Percentiles rank a stretch among this genome's conserved stretches.
These are phyloP conservation scores for Pleurotus salmoneostramineus DNA, from an alignment of 768 basidiomycete species.

Conservation along the genomic window DNA sequence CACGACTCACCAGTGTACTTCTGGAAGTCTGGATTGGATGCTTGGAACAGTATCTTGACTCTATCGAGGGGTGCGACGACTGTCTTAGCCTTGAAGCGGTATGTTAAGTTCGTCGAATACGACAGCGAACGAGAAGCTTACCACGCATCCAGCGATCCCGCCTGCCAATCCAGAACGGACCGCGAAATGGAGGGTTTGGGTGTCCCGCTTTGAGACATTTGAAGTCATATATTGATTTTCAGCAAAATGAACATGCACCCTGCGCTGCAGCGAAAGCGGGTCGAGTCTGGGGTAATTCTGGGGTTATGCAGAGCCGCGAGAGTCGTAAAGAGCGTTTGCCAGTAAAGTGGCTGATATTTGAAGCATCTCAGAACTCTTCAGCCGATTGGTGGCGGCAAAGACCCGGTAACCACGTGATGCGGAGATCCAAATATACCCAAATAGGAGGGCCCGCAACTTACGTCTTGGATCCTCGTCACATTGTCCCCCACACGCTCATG, in stretches of 20 bases:
- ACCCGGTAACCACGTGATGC: background rate
- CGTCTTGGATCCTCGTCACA: constrained; percentile 1
- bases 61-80: constrained; percentile 94
- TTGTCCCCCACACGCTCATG: constrained; percentile 21
- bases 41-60: constrained; percentile 98
- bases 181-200: constrained; percentile 54
- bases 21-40: constrained; percentile 90
- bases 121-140: constrained; percentile 37
- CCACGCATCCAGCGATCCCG: constrained; percentile 90
- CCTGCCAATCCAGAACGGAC: constrained; percentile 88
- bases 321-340: background rate
- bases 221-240: constrained; percentile 51
- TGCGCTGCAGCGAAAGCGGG: background rate
- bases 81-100: constrained; percentile 72
- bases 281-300: background rate
- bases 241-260: background rate
- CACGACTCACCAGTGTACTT: constrained; percentile 78
- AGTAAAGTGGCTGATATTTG: background rate
- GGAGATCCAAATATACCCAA: background rate
- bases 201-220: constrained; percentile 50
- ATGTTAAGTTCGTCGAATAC: constrained; percentile 10
- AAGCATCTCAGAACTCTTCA: background rate
- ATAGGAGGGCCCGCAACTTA: background rate
- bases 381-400: background rate
- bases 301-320: background rate